Evolutionary conservation across 164 flowering plant genomes (phyloP).

Genomic region (Chimonanthus salicifolius): DNA sequence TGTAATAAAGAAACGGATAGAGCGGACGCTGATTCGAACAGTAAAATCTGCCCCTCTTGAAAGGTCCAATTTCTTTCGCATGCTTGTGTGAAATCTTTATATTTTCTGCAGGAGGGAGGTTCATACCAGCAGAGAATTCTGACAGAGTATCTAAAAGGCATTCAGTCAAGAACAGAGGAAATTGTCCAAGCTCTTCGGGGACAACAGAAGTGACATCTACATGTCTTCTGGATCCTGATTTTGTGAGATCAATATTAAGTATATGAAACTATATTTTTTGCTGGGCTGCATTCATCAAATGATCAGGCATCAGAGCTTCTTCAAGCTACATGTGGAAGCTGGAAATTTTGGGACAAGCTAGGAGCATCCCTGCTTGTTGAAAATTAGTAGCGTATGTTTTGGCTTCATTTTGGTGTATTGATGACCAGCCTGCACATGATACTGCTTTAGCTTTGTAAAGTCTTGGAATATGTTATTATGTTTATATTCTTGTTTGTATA

Average conservation of each 20-base stretch:
- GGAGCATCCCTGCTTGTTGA: background rate
- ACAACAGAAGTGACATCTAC: constrained; percentile 11
- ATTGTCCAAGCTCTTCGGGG: constrained; percentile 47
- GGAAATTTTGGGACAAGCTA: background rate
- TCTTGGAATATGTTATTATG: too few species aligned
- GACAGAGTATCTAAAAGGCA: constrained; percentile 71
- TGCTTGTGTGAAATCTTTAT: constrained; percentile 1
- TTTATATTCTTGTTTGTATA: too few species aligned
- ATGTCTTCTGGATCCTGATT: background rate
- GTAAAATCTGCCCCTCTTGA: constrained; percentile 27
- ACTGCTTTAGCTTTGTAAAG: background rate
- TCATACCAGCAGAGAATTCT: constrained; percentile 83
- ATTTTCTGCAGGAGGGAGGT: constrained; percentile 68
- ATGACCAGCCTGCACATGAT: background rate
- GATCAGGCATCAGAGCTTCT: background rate
- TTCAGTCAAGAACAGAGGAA: constrained; percentile 71
- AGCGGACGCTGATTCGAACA: constrained; percentile 68
- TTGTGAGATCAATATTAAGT: too few species aligned
- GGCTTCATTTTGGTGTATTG: background rate
- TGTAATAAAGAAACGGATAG: constrained; percentile 73
- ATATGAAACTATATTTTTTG: too few species aligned
- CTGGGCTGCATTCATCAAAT: background rate
- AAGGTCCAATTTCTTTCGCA: background rate
- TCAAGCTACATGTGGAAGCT: background rate
- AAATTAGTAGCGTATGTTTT: background rate